Evolutionary conservation across 495 filamentous ascomycete species (phyloP).

Genomic region (Penicillium egyptiacum): DNA sequence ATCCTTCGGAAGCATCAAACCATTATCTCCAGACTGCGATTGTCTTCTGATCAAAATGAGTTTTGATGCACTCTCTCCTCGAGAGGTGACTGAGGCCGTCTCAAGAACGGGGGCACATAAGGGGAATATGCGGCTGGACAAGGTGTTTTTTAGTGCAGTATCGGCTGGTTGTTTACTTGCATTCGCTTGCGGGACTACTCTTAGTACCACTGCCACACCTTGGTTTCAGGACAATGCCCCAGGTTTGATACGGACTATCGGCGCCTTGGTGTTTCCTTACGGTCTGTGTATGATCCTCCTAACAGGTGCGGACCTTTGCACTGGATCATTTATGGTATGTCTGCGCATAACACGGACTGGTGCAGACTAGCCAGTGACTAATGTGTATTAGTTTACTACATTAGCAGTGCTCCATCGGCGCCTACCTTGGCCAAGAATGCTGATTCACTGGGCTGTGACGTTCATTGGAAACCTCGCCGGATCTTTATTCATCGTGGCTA

Average conservation of each 20-base stretch:
- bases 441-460: conserved; percentile 55
- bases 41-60: conserved; percentile 13
- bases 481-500: conserved; percentile 56
- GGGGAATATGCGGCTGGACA: conserved; percentile 53
- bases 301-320: conserved; percentile 60
- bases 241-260: conserved; percentile 57
- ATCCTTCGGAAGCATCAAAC: neutral
- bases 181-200: conserved; percentile 51
- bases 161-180: conserved; percentile 54
- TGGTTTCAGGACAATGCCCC: conserved; percentile 63
- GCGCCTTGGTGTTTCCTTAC: conserved; percentile 57
- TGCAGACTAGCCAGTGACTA: neutral
- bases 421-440: conserved; percentile 48
- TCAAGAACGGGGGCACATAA: conserved; percentile 48
- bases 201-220: conserved; percentile 54
- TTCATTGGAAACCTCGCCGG: conserved; percentile 63
- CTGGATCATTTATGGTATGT: conserved; percentile 57
- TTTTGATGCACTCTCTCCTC: conserved; percentile 45
- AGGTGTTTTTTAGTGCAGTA: conserved; percentile 55
- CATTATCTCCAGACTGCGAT: neutral
- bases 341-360: neutral
- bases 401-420: conserved; percentile 55
- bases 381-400: conserved; percentile 46
- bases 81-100: conserved; percentile 48
- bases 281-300: conserved; percentile 60